Percentiles rank a stretch among this genome's conserved stretches.
Conservation (phyloP, 306 rosid genomes). For the Begonia loranthoides region DNA sequence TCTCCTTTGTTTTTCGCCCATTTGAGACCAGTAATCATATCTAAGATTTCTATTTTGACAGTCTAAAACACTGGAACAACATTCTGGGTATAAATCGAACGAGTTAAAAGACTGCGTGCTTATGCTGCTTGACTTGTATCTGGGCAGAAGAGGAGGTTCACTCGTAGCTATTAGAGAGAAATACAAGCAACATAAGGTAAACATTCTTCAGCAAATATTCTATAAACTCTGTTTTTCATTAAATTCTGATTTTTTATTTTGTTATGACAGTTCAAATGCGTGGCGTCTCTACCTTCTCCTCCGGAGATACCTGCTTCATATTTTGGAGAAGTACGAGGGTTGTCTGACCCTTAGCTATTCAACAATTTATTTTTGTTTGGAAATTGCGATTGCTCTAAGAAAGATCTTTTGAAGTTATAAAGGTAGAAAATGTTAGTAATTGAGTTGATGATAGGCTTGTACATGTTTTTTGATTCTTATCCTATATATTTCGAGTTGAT, state of each 20-base stretch:
- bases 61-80: conserved; percentile 29
- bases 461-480: neutral
- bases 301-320: conserved; percentile 51
- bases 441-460: neutral
- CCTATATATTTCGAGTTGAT: neutral
- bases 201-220: neutral
- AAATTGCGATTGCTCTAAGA: neutral
- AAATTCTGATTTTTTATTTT: neutral
- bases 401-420: neutral
- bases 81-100: conserved; percentile 45
- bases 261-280: conserved; percentile 55
- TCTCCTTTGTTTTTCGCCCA: too few species aligned
- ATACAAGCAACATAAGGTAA: conserved; percentile 82
- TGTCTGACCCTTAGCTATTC: too few species aligned
- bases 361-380: neutral
- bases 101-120: conserved; percentile 56
- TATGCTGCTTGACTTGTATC: conserved; percentile 58
- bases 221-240: neutral
- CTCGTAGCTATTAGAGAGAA: conserved; percentile 62
- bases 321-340: conserved; percentile 29
- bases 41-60: conserved; percentile 11
- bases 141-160: conserved; percentile 51
- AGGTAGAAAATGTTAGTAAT: neutral
- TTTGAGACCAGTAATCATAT: neutral
- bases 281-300: conserved; percentile 47